A percentile compares a stretch with the other conserved stretches of the same genome.
phyloP scores from a whole-genome alignment of 148 eudicot genomes.

The Vaccinium macrocarpon region DNA sequence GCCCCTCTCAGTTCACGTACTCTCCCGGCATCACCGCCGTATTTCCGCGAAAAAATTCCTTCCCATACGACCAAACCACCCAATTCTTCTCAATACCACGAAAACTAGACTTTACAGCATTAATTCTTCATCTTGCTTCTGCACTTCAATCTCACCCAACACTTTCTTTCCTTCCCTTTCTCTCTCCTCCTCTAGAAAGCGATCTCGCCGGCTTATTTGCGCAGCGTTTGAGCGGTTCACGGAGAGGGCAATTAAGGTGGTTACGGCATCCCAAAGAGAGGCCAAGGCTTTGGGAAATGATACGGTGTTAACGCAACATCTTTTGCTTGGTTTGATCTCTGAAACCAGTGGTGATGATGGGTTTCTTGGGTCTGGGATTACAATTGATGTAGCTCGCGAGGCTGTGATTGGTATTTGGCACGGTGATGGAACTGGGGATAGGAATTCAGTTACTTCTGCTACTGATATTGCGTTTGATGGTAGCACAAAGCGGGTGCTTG shows the following conservation, averaged over 20 bases:
- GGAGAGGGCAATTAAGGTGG: constrained; percentile 52
- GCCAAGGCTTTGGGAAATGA: constrained; percentile 39
- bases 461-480: constrained; percentile 44
- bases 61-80: neutral
- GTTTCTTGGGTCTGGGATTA: constrained; percentile 43
- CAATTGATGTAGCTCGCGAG: constrained; percentile 37
- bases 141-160: constrained; percentile 23
- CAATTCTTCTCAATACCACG: neutral
- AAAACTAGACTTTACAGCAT: neutral
- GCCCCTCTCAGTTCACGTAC: constrained; percentile 17
- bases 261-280: constrained; percentile 46
- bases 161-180: neutral
- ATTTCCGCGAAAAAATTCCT: neutral
- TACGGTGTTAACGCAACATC: constrained; percentile 49
- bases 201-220: neutral
- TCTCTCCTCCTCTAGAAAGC: neutral
- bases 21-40: constrained; percentile 13
- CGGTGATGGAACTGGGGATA: constrained; percentile 13
- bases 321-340: constrained; percentile 45
- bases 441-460: constrained; percentile 20
- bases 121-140: constrained; percentile 24
- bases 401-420: constrained; percentile 39
- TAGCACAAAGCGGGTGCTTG: constrained; percentile 46
- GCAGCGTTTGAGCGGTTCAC: constrained; percentile 54
- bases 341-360: constrained; percentile 42